Evolutionary conservation across 2,329 filamentous ascomycete species (phyloP), one percentile per base, ranked within the genome.

Genomic region (Aspergillus hiratsukae): DNA sequence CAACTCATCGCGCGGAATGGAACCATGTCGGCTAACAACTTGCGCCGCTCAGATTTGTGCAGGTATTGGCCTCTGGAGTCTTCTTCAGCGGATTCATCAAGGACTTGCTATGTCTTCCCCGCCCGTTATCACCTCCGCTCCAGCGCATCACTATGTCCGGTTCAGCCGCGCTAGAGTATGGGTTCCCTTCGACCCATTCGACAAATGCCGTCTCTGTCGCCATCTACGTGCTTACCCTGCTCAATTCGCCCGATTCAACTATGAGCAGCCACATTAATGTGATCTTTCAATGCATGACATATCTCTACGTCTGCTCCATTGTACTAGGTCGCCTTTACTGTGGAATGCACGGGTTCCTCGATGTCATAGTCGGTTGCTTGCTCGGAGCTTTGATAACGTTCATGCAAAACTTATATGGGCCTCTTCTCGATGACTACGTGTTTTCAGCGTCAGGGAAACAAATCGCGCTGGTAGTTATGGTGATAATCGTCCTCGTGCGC

Each of bases 71-170:
- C 23, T 79, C 83, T 14, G 90, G 90, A 43, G 90, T 93, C 63
- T 92, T 92, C 76, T 88, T 89, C 74, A 96, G 90, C 56, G 94
- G 94, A 56, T 96, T 96, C 73, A 76, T 97, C 66, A 99, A 99
- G 72, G 94, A 99, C 73, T 82, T 97, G 74, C 84, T 93, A 67
- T 97, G 94, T 68, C 83, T 99, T 19, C 94, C 94, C 14, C 86
- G 94, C 28, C 94, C 94, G 1, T 79, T 97, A 23, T 97, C 92
- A 3, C 94, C 94, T 21, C 94, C 94, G 1, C 81, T 99, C 17
- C 87, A 95, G 58, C 86, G 94, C 53, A 97, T 99, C 72, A 97
- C 92, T 63, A 97, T 97, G 92, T 97, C 93, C 51, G 92, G 92
- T 3, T 96, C 91, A 4, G 92, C 90, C 3, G 91, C 93, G 9